Conservation (phyloP, 1,139 yeast genomes). For the Schwanniomyces etchellsii region DNA sequence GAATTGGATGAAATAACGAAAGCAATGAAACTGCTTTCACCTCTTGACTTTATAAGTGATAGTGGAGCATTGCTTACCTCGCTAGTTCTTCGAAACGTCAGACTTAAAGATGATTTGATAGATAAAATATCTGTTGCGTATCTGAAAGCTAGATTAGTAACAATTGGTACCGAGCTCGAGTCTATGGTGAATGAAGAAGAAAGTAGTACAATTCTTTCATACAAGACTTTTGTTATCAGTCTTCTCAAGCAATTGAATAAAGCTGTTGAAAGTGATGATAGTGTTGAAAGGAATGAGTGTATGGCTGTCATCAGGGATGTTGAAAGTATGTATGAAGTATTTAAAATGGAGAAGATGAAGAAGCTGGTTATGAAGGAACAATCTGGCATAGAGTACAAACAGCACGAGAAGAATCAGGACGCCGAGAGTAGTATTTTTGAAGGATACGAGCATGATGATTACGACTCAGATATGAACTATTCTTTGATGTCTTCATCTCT, state of each 20-base stretch:
- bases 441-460: conserved; percentile 8
- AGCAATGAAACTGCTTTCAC: conserved; percentile 34
- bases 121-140: conserved; percentile 49
- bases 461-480: conserved; percentile 21
- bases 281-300: conserved; percentile 50
- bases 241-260: conserved; percentile 45
- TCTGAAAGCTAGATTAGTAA: conserved; percentile 50
- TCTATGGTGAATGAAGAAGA: conserved; percentile 25
- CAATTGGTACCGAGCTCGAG: conserved; percentile 52
- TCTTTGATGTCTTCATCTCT: conserved; percentile 24
- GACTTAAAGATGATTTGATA: conserved; percentile 41
- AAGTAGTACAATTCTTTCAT: conserved; percentile 37
- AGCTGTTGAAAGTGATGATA: conserved; percentile 45
- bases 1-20: conserved; percentile 45
- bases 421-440: conserved; percentile 3
- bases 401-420: conserved; percentile 1
- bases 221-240: conserved; percentile 46
- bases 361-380: conserved; percentile 9
- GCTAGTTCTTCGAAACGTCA: conserved; percentile 42
- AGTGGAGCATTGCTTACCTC: conserved; percentile 55
- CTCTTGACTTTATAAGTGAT: conserved; percentile 48
- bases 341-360: conserved; percentile 30
- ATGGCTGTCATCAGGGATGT: conserved; percentile 55
- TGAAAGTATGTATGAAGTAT: conserved; percentile 56
- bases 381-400: conserved; percentile 5